Evolutionary conservation across 192 early-diverging fungal genomes (phyloP).

Genomic region (Chytriomyces confervae): DNA sequence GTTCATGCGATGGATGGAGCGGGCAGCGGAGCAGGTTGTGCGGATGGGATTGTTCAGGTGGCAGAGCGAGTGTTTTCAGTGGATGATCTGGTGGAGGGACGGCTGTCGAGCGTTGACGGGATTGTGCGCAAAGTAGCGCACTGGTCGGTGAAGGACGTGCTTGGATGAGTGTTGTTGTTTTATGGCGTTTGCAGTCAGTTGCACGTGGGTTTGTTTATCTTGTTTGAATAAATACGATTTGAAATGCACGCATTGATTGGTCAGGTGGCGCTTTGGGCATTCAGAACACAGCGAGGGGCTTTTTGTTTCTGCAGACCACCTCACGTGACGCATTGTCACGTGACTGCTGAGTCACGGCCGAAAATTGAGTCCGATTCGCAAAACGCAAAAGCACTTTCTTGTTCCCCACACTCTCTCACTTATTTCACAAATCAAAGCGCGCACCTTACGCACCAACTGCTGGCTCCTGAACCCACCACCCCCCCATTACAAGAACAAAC

Average conservation of each 20-base stretch:
- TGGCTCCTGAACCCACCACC: too few species aligned
- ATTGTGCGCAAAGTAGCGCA: background rate
- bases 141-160: constrained; percentile 22
- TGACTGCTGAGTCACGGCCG: too few species aligned
- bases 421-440: too few species aligned
- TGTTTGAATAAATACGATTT: background rate
- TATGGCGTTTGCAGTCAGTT: background rate
- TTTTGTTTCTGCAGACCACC: background rate
- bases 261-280: background rate
- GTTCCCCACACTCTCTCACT: too few species aligned
- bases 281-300: background rate
- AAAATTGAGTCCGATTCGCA: too few species aligned
- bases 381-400: too few species aligned
- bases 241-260: background rate
- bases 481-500: too few species aligned
- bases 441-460: too few species aligned
- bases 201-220: background rate
- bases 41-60: background rate
- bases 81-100: constrained; percentile 3
- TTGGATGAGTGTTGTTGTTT: constrained; percentile 1
- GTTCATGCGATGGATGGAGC: constrained; percentile 6
- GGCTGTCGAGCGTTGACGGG: background rate
- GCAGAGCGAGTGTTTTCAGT: background rate
- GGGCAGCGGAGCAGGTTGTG: background rate
- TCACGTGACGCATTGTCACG: background rate